Conservation (phyloP, 352 stramenopile species). For the Globisporangium polare region DNA sequence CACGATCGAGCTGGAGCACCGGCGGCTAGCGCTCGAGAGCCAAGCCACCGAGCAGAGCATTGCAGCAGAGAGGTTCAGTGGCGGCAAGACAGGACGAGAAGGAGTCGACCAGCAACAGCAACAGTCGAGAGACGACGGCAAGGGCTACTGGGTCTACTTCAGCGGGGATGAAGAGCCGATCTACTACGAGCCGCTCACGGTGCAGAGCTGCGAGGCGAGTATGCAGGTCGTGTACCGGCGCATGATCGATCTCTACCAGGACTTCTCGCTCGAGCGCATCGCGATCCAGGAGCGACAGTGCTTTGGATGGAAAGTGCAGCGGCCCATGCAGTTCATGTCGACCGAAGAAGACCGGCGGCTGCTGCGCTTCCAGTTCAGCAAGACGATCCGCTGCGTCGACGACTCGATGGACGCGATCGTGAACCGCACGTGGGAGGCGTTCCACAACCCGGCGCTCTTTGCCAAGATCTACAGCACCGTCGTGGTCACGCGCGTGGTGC, state of each 20-base stretch:
- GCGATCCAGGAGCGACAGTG: slow-evolving; percentile 28
- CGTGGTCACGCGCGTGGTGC: slow-evolving; percentile 32
- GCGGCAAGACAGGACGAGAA: not conserved
- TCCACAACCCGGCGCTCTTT: slow-evolving; percentile 32
- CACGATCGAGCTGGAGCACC: slow-evolving; percentile 20
- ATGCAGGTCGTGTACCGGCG: slow-evolving; percentile 29
- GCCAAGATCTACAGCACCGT: slow-evolving; percentile 40
- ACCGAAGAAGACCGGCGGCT: slow-evolving; percentile 13
- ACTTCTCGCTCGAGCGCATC: slow-evolving; percentile 28
- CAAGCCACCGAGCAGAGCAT: not conserved
- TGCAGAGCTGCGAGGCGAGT: slow-evolving; percentile 24
- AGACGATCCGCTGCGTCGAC: slow-evolving; percentile 25
- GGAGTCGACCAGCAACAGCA: not conserved
- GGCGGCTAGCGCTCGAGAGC: slow-evolving; percentile 2
- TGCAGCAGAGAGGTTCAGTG: not conserved
- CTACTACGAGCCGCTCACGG: slow-evolving; percentile 29
- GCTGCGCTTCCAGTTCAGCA: slow-evolving; percentile 47
- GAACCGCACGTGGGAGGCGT: slow-evolving; percentile 35
- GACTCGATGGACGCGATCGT: slow-evolving; percentile 41
- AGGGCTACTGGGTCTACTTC: slow-evolving; percentile 31
- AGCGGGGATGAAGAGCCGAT: slow-evolving; percentile 30
- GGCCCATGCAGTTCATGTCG: slow-evolving; percentile 16
- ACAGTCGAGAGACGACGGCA: slow-evolving; percentile 1
- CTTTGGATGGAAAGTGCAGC: slow-evolving; percentile 34
- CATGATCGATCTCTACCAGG: slow-evolving; percentile 30